Evolutionary conservation across 2,329 filamentous ascomycete genomes (phyloP), one percentile per base, ranked within the genome.

Genomic region (Alternaria atra): DNA sequence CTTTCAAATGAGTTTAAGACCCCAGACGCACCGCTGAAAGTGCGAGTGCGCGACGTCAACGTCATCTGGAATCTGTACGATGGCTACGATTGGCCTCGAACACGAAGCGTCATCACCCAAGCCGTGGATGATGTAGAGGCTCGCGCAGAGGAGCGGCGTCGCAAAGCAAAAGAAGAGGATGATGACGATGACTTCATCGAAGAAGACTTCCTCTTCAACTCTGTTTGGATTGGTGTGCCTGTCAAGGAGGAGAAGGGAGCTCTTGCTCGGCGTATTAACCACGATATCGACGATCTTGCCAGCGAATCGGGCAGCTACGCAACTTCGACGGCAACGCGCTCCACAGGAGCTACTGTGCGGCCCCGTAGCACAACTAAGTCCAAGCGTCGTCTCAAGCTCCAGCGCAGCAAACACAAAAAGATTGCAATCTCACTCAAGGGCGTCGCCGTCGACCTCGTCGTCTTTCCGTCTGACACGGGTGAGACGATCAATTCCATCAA

Each of bases 61-160:
- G 83, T 97, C 52, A 97, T 98, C 61, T 99, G 95, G 95, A 97
- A 99, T 73, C 83, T 99, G 1, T 97, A 95, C 77, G 95, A 99
- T 81, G 95, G 95, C 1, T 99, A 97, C 75, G 96, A 99, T 79
- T 99, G 96, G 96, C 87, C 90, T 68, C 86, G 88, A 43, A 99
- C 96, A 0, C 87, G 94, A 43, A 91, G 95, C 64, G 88, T 90
- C 4, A 97, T 99, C 58, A 89, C 89, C 23, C 91, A 94, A 73
- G 93, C 93, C 6, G 93, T 99, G 2, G 89, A 95, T 60, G 90
- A 96, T 54, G 90, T 99, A 2, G 93, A 99, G 78, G 84, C 85
- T 43, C 92, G 90, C 76, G 93, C 93, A 1, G 88, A 90, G 47
- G 92, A 97, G 75, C 89, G 90, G 57, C 87, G 87, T 54, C 82